Evolutionary conservation across 129 eudicot species (phyloP), one percentile per base, ranked within the genome.

Genomic region (Tanacetum coccineum): DNA sequence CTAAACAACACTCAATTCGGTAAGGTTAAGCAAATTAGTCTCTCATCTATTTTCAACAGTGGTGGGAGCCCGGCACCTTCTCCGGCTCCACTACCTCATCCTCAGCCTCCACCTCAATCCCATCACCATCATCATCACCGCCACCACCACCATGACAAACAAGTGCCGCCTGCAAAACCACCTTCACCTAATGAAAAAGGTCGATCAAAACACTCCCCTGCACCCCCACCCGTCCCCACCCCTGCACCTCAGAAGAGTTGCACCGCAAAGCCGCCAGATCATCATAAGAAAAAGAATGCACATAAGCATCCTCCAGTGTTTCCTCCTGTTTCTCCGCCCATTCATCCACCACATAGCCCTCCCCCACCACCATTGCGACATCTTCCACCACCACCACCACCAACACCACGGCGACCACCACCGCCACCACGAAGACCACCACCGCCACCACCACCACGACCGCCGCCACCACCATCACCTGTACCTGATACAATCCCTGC

Each of bases 1-100:
- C 88, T 94, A 22, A 89, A 89, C 62, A 83, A 89, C 83, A 89
- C 97, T 1, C 94, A 84, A 15, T 89, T 94, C 60, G 99, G 99
- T 11, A 81, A 71, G 74, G 97, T 94, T 40, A 89, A 94, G 70
- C 97, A 94, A 81, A 88, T 94, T 63, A 77, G 94, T 56, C 99
- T 94, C 64, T 94, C 99, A 17, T 87, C 99, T 32, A 52, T 78
- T 80, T 74, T 72, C 40, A 81, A 78, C 1, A 76, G 70, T 45
- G 61, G 75, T 13, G 70, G 81, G 28, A 22, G 81, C 45, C 74
- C 82, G 4, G 55, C 91, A 40, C 88, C 96, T 50, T 76, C 95
- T 62, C 90, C 89, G 5, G 64, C 95, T 30, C 94, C 87, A 67
- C 44, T 61, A 63, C 91, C 82, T 56, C 80, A 71, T 12, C 69